Percentiles rank a stretch among this genome's conserved stretches.
These are phyloP conservation scores for Eucalyptus pauciflora DNA, from an alignment of 345 rosid genomes.

Conservation along the genomic window DNA sequence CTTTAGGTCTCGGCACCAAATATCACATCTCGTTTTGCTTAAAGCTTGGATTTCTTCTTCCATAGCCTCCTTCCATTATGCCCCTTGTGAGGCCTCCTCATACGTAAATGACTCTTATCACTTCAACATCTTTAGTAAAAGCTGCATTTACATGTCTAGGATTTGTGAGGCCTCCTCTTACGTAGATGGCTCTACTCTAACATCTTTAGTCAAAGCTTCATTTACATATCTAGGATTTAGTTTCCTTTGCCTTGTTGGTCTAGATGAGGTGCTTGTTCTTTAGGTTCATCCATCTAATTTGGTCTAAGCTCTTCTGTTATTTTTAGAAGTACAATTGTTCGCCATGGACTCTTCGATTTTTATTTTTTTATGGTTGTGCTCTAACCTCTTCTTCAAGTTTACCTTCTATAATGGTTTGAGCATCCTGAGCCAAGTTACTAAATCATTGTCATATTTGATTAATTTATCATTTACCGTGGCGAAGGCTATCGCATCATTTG, in stretches of 20 bases:
- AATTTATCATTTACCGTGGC: neutral
- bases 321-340: too few relatives aligned
- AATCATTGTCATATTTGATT: neutral
- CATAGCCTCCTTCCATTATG: neutral
- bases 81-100: neutral
- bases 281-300: too few relatives aligned
- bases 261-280: too few relatives aligned
- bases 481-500: neutral
- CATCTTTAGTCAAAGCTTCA: too few relatives aligned
- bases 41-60: neutral
- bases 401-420: neutral
- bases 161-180: too few relatives aligned
- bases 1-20: neutral
- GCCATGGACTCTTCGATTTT: neutral
- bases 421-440: neutral
- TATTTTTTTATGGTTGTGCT: neutral
- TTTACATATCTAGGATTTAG: too few relatives aligned
- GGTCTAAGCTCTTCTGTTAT: too few relatives aligned
- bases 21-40: neutral
- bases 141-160: too few relatives aligned
- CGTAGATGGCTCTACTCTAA: too few relatives aligned
- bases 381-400: neutral
- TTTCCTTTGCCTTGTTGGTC: too few relatives aligned
- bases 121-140: too few relatives aligned
- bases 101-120: neutral